These are phyloP conservation scores for Rhodotorula babjevae DNA, from an alignment of 768 basidiomycete genomes.

Conservation along the genomic window DNA sequence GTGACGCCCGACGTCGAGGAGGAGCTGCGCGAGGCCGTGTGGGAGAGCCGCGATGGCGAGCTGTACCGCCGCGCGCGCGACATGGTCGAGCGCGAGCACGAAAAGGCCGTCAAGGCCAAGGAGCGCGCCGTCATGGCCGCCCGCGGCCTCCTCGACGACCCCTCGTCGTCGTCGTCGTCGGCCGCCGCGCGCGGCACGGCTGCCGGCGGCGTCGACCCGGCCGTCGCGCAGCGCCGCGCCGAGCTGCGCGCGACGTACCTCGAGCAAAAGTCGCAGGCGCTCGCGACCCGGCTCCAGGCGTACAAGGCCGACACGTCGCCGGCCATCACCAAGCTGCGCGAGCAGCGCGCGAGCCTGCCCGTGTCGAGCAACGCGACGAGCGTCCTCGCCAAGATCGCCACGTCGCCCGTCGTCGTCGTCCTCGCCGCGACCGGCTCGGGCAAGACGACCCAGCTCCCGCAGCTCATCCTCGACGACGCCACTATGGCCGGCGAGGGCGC, in stretches of 20 bases:
- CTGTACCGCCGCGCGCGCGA: slow-evolving; percentile 33
- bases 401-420: slow-evolving; percentile 78
- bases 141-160: slow-evolving; percentile 1
- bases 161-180: too few species aligned
- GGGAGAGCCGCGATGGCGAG: slow-evolving; percentile 26
- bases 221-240: slow-evolving; percentile 3
- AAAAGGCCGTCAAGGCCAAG: slow-evolving; percentile 19
- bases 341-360: slow-evolving; percentile 64
- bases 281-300: slow-evolving; percentile 55
- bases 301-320: slow-evolving; percentile 59
- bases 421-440: slow-evolving; percentile 89
- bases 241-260: slow-evolving; percentile 38
- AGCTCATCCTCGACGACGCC: slow-evolving; percentile 78
- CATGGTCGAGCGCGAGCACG: slow-evolving; percentile 29
- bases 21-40: slow-evolving; percentile 61
- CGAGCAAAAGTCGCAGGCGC: slow-evolving; percentile 57
- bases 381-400: slow-evolving; percentile 63
- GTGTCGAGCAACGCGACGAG: slow-evolving; percentile 65
- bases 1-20: slow-evolving; percentile 64
- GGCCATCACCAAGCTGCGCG: slow-evolving; percentile 61
- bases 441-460: slow-evolving; percentile 92
- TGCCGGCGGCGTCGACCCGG: slow-evolving; percentile 14
- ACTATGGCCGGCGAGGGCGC: slow-evolving; percentile 75
- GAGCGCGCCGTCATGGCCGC: slow-evolving; percentile 15
- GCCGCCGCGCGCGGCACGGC: neutral